Evolutionary conservation across 108 stramenopile genomes (phyloP).

Genomic region (Nitzschia inconspicua): DNA sequence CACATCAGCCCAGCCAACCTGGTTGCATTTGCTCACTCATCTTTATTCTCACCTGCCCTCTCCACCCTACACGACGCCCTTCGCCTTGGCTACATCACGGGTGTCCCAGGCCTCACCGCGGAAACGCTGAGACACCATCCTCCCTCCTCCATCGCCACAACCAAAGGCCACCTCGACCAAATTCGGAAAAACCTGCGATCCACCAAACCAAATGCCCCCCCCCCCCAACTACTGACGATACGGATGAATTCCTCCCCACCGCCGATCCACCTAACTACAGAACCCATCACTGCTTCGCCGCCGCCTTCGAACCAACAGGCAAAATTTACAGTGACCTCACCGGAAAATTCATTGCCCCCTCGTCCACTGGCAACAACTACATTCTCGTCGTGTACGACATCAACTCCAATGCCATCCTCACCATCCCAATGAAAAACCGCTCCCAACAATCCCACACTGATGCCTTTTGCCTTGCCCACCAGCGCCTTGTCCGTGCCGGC

Average conservation of each 20-base stretch:
- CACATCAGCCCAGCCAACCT: no score
- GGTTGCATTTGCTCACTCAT: no score
- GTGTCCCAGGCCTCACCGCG: conserved; percentile 7
- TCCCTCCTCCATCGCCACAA: not conserved
- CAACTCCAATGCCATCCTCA: conserved; percentile 31
- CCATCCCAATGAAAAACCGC: conserved; percentile 11
- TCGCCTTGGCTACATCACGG: not conserved
- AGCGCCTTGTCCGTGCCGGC: not conserved
- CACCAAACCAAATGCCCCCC: conserved; percentile 15
- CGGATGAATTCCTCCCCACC: not conserved
- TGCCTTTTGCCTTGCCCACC: not conserved
- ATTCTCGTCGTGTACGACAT: conserved; percentile 29
- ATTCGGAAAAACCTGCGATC: not conserved
- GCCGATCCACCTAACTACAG: not conserved
- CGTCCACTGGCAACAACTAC: conserved; percentile 14
- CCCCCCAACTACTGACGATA: not conserved
- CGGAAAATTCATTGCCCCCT: conserved; percentile 26
- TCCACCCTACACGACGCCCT: not conserved
- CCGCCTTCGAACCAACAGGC: conserved; percentile 2
- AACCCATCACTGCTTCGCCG: conserved; percentile 15
- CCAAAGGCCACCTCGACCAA: conserved; percentile 31
- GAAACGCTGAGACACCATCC: no score
- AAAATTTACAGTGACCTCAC: conserved; percentile 31
- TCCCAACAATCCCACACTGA: not conserved
- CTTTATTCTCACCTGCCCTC: no score